Evolutionary conservation across 495 filamentous ascomycete genomes (phyloP), one percentile per base, ranked within the genome.

Genomic region (Daldinia bambusicola): DNA sequence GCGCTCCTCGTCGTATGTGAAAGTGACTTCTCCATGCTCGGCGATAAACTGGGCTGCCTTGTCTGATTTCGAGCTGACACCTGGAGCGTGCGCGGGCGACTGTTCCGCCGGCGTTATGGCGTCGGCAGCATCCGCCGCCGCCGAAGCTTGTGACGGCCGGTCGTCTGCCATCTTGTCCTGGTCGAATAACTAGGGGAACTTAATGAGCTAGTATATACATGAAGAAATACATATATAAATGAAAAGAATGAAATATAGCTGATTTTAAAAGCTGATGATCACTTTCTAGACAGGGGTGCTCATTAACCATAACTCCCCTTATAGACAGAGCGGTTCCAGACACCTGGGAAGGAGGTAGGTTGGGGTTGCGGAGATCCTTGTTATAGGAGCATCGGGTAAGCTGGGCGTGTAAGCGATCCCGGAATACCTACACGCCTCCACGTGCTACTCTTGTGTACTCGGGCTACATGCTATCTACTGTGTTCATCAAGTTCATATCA

Each of bases 31-130:
- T 61, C 73, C 77, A 61, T 83, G 80, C 41, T 74, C 74, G 26
- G 70, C 74, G 61, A 84, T 80, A 63, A 81, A 82, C 53, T 80
- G 74, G 10, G 79, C 80, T n/a, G 80, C 81, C 43, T 78, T 83
- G 40, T 83, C 81, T 16, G 59, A 66, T 55, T 37, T 43, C 16
- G 61, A 69, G 51, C 30, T 67, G 20, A 63, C 55, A 70, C 75
- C 34, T 61, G 70, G 56, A 55, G 66, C 9, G 69, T 75, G 30
- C 66, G 61, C 45, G 70, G 67, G 20, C 57, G 48, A 34, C 64
- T 79, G 55, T 70, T 52, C 41, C 26, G 61, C 63, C 70, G 70
- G 61, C 63, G 78, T 75, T 75, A 72, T 61, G 69, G 66, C 10
- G 74, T 77, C 62, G 36, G 60, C 20, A 72, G 76, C 9, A 53